Evolutionary conservation across 2,329 filamentous ascomycete species (phyloP).

Genomic region (Bipolaris sorokiniana): DNA sequence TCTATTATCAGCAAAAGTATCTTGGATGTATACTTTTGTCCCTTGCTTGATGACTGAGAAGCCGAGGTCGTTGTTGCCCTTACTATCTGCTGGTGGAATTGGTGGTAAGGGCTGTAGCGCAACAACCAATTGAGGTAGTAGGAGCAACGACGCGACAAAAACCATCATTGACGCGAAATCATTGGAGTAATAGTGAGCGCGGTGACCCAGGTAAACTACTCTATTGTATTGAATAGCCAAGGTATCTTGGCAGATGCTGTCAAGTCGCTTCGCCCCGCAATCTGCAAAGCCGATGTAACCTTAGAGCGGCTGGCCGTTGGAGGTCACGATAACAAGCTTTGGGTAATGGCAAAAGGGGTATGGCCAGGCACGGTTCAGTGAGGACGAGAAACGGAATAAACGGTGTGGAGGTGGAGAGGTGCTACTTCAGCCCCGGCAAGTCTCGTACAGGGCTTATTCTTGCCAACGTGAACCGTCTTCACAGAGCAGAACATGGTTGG

Average conservation of each 20-base stretch:
- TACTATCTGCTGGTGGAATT: slow-evolving; percentile 34
- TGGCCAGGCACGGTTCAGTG: background rate
- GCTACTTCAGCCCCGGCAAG: background rate
- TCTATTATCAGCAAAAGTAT: slow-evolving; percentile 46
- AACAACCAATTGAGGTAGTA: background rate
- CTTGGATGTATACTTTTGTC: slow-evolving; percentile 53
- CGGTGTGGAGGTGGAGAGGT: background rate
- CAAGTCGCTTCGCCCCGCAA: slow-evolving; percentile 14
- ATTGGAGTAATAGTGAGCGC: background rate
- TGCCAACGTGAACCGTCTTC: background rate
- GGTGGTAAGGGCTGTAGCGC: slow-evolving; percentile 52
- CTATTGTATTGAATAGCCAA: slow-evolving; percentile 3
- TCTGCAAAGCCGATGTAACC: slow-evolving; percentile 18
- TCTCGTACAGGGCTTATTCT: background rate
- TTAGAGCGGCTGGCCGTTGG: background rate
- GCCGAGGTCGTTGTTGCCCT: slow-evolving; percentile 16
- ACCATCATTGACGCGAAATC: background rate
- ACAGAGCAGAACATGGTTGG: background rate
- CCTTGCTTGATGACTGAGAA: slow-evolving; percentile 32
- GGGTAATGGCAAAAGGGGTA: background rate
- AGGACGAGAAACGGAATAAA: background rate
- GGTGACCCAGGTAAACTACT: background rate
- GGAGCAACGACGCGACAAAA: background rate
- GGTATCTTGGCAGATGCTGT: slow-evolving; percentile 8
- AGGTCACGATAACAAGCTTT: background rate